Percentiles rank a stretch among this genome's conserved stretches.
Evolutionary conservation across 1,139 yeast species (phyloP).

Genomic region (Pichia sp.): DNA sequence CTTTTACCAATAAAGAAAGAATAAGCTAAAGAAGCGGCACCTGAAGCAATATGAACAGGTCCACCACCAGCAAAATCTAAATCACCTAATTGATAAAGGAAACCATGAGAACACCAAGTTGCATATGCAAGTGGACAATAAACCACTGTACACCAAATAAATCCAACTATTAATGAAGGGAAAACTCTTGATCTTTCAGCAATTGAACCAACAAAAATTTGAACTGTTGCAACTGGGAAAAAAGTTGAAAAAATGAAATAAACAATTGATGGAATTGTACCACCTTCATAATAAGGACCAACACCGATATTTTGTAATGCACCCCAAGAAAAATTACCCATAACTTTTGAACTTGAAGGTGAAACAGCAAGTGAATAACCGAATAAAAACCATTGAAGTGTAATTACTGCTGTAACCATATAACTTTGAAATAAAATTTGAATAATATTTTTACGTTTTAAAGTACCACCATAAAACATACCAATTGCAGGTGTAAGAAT

Average conservation of each 20-base stretch:
- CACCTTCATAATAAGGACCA: conserved; percentile 34
- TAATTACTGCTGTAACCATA: conserved; percentile 35
- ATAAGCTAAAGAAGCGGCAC: conserved; percentile 38
- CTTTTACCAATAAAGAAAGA: conserved; percentile 38
- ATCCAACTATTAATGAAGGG: conserved; percentile 38
- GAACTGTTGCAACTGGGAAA: conserved; percentile 44
- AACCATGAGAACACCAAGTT: conserved; percentile 42
- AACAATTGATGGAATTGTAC: conserved; percentile 37
- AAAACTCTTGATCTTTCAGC: conserved; percentile 39
- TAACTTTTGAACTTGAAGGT: conserved; percentile 33
- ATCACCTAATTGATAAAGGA: conserved; percentile 38
- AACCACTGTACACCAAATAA: conserved; percentile 37
- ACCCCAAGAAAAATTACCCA: conserved; percentile 37
- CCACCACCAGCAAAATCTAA: conserved; percentile 48
- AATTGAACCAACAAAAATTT: conserved; percentile 41
- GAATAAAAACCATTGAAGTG: conserved; percentile 38
- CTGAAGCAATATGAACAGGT: conserved; percentile 43
- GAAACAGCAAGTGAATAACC: conserved; percentile 42
- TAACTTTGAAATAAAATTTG: conserved; percentile 39
- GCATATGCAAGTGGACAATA: conserved; percentile 43
- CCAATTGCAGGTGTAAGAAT: conserved; percentile 43
- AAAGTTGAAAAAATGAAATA: conserved; percentile 39
- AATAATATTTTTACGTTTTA: conserved; percentile 35
- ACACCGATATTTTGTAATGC: conserved; percentile 37
- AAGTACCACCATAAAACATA: conserved; percentile 37